Percentiles rank a stretch among this genome's conserved stretches.
phyloP scores from a whole-genome alignment of 441 rosid species.

The Breynia disticha region DNA sequence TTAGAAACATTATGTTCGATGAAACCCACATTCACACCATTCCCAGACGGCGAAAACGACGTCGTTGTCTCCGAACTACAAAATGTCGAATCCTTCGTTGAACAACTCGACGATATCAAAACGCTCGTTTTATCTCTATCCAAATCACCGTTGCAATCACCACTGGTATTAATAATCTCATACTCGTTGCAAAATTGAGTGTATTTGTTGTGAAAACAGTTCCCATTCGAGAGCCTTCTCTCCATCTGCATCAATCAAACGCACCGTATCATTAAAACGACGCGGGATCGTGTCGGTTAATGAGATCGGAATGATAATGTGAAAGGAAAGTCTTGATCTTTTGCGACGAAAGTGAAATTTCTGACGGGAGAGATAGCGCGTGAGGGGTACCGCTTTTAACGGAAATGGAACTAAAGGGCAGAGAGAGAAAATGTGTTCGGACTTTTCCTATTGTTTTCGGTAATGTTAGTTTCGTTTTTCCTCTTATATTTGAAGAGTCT shows the following conservation, averaged over 20 bases:
- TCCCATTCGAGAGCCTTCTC: background rate
- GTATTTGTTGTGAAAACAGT: background rate
- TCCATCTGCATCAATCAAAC: slow-evolving; percentile 6
- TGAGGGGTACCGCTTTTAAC: no score
- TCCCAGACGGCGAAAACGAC: slow-evolving; percentile 1
- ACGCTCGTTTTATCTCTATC: background rate
- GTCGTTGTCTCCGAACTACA: background rate
- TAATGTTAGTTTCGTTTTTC: no score
- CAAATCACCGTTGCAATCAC: background rate
- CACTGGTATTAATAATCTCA: background rate
- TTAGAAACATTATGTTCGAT: slow-evolving; percentile 46
- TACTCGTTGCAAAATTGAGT: background rate
- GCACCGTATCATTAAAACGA: background rate
- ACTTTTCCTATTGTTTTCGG: no score
- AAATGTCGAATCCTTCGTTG: background rate
- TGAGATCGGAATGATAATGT: background rate
- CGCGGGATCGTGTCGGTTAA: background rate
- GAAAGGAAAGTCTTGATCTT: no score
- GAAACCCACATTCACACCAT: slow-evolving; percentile 8
- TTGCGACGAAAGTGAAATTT: no score
- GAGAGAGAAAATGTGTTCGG: no score
- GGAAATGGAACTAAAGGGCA: no score
- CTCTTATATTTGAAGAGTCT: no score
- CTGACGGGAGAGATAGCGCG: no score
- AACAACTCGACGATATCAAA: background rate